phyloP scores from a whole-genome alignment of 2,329 filamentous ascomycete genomes.

The Macrophomina phaseolina region DNA sequence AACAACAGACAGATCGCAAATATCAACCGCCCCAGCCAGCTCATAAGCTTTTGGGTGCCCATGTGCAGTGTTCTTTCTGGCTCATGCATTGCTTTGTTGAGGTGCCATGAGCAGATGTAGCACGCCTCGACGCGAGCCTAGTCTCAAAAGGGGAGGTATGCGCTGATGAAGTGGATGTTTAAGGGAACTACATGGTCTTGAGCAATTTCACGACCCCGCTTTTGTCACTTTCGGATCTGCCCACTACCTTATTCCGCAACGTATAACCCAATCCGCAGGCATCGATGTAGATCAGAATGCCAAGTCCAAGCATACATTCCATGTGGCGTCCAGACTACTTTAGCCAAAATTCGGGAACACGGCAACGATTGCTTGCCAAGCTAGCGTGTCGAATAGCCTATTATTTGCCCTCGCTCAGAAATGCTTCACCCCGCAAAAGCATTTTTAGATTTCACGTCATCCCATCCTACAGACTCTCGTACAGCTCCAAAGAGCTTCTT shows the following conservation, averaged over 20 bases:
- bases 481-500: not conserved
- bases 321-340: not conserved
- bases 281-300: not conserved
- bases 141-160: no score
- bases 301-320: not conserved
- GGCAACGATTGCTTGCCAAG: slow-evolving; percentile 1
- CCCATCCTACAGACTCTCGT: not conserved
- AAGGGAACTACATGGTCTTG: no score
- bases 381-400: slow-evolving; percentile 6
- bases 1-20: no score
- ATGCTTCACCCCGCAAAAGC: not conserved
- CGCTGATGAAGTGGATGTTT: no score
- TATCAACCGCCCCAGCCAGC: no score
- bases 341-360: slow-evolving; percentile 3
- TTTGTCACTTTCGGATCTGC: not conserved
- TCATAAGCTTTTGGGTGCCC: no score
- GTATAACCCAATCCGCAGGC: not conserved
- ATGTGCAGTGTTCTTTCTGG: no score
- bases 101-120: no score
- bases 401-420: not conserved
- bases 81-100: no score
- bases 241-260: not conserved
- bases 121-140: no score
- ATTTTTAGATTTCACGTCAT: not conserved
- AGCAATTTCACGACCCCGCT: not conserved